Base-by-base conservation (phyloP, 306 rosid genomes). In the Begonia peltatifolia region DNA sequence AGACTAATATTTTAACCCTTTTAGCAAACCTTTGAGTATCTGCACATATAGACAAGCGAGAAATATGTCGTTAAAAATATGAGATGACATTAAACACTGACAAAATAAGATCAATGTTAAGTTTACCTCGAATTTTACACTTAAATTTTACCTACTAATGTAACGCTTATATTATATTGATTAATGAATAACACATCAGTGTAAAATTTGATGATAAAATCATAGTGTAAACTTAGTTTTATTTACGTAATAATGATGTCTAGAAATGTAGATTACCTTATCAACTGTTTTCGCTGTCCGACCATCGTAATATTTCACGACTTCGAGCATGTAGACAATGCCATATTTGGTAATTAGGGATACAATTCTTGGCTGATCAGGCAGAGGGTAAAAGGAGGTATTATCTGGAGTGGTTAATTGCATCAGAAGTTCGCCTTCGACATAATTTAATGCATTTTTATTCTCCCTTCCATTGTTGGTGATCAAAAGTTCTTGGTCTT, bases 401-500 rank as follows among this genome's bases (percentile, higher is more conserved):
- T 59, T 52, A 61, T 79, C 93, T 5, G 56, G 6, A 36, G 94
- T 69, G 18, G 63, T 68, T 2, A 81, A 72, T 48, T 73, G 58
- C 52, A 79, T 62, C 12, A 79, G 42, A 67, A 90, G 74, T 12
- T 60, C 12, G 3, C 99, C 99, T 75, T 90, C 95, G 2, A 90
- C 12, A 50, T 76, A 92, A 75, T 81, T 59, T 0, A 81, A 48
- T 13, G 66, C 79, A 20, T 60, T 63, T 7, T 51, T 61, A 18
- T 64, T 65, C 17, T 58, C 54, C 41, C 30, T 65, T 35, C 66
- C 70, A 14, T 67, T 56, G 12, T 16, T 23, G 41, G 81, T 64
- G 57, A 81, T 83, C 58, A 92, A 63, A 52, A 1, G 61, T 50
- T 92, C 84, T 81, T 86, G 99, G 57, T 92, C 99, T 17, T 49